Conservation (phyloP, 768 basidiomycete genomes). For the Ramaria sp. region DNA sequence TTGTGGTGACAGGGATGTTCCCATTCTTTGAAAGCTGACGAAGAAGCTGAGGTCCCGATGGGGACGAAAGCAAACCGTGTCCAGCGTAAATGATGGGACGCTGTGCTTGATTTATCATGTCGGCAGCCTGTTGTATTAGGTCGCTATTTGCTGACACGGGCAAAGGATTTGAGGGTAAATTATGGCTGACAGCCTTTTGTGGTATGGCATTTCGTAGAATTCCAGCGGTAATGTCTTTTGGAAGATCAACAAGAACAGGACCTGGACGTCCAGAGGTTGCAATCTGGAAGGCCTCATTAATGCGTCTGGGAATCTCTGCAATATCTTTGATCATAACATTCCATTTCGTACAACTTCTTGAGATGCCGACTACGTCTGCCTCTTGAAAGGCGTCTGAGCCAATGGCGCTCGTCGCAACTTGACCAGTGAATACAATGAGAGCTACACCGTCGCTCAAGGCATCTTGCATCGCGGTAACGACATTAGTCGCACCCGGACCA, state of each 20-base stretch:
- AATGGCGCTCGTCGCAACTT: constrained; percentile 98
- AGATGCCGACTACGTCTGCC: constrained; percentile 94
- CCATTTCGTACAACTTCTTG: constrained; percentile 97
- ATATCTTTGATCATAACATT: constrained; percentile 99
- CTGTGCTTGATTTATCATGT: constrained; percentile 85
- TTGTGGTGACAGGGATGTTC: constrained; percentile 96
- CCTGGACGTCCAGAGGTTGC: constrained; percentile 95
- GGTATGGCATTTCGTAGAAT: constrained; percentile 80
- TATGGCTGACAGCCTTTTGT: constrained; percentile 76
- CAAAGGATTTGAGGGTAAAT: constrained; percentile 67
- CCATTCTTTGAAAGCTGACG: constrained; percentile 68
- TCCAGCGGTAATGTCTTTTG: constrained; percentile 96
- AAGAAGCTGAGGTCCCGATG: constrained; percentile 74
- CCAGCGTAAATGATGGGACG: constrained; percentile 91
- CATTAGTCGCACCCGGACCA: constrained; percentile 96
- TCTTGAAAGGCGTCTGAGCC: constrained; percentile 99
- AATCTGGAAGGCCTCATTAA: constrained; percentile 99
- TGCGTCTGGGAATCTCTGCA: constrained; percentile 83
- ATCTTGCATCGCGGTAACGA: constrained; percentile 97
- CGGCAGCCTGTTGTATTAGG: constrained; percentile 74
- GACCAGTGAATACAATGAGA: constrained; percentile 90
- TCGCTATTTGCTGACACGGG: constrained; percentile 48
- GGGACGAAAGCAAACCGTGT: constrained; percentile 75
- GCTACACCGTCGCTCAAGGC: constrained; percentile 91
- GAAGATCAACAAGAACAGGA: constrained; percentile 94